Evolutionary conservation across 2,329 filamentous ascomycete species (phyloP).

Genomic region (Apiospora arundinis): DNA sequence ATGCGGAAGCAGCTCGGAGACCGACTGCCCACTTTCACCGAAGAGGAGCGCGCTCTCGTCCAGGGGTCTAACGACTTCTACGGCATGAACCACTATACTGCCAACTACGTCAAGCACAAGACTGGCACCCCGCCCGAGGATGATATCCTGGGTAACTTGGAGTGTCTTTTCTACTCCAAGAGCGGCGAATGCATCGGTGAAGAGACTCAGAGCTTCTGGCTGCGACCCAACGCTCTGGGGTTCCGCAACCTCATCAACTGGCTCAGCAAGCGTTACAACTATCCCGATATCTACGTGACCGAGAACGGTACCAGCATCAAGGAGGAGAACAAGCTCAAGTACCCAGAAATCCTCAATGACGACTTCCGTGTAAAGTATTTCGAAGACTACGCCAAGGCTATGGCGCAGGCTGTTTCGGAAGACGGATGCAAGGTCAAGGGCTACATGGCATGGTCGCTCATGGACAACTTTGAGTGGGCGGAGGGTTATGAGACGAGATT

Average conservation of each 20-base stretch:
- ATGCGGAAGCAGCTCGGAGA: constrained; percentile 83
- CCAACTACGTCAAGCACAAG: constrained; percentile 83
- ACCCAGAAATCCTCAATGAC: constrained; percentile 77
- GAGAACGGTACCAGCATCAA: constrained; percentile 88
- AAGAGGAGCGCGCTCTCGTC: constrained; percentile 75
- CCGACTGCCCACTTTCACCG: constrained; percentile 76
- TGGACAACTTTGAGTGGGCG: constrained; percentile 95
- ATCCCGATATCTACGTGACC: constrained; percentile 83
- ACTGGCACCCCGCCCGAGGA: constrained; percentile 63
- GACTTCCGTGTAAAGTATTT: constrained; percentile 85
- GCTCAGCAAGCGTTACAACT: constrained; percentile 77
- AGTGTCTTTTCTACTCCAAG: constrained; percentile 75
- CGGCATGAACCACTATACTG: constrained; percentile 93
- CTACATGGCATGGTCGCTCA: constrained; percentile 86
- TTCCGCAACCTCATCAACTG: constrained; percentile 80
- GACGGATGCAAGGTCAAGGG: constrained; percentile 81
- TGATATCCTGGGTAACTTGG: constrained; percentile 79
- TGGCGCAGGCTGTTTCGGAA: constrained; percentile 73
- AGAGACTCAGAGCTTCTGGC: constrained; percentile 83
- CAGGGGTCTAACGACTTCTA: constrained; percentile 92
- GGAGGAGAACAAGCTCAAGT: constrained; percentile 77
- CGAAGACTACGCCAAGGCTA: constrained; percentile 74
- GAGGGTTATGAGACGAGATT: constrained; percentile 89
- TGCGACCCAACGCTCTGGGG: constrained; percentile 75
- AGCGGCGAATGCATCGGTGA: constrained; percentile 76